phyloP scores from a whole-genome alignment of 176 grass and related monocot genomes.

The Metroxylon sagu region DNA sequence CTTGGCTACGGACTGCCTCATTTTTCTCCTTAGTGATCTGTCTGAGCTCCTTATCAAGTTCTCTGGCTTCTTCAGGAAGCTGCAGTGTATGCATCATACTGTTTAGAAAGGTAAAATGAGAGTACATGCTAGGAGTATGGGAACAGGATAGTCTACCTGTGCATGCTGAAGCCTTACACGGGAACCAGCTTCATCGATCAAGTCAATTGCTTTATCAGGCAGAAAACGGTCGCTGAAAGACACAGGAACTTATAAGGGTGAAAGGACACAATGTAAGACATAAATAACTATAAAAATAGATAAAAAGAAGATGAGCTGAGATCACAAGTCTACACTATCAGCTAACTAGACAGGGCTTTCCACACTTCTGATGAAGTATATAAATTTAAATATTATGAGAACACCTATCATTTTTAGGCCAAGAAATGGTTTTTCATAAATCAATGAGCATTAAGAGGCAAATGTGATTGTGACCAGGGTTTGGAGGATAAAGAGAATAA shows the following conservation, averaged over 20 bases:
- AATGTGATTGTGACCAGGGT: too few species aligned
- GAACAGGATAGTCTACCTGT: constrained; percentile 27
- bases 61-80: constrained; percentile 79
- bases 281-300: constrained; percentile 15
- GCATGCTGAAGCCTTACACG: constrained; percentile 79
- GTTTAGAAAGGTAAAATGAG: too few species aligned
- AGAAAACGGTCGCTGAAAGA: constrained; percentile 74
- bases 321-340: neutral
- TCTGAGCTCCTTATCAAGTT: constrained; percentile 76
- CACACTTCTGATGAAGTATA: too few species aligned
- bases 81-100: neutral
- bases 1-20: constrained; percentile 72
- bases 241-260: neutral
- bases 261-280: neutral
- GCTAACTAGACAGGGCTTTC: too few species aligned
- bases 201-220: constrained; percentile 88
- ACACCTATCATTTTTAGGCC: too few species aligned
- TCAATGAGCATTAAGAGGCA: too few species aligned
- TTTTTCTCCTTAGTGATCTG: constrained; percentile 85
- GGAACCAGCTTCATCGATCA: constrained; percentile 91
- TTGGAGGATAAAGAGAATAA: too few species aligned
- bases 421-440: too few species aligned
- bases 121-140: too few species aligned
- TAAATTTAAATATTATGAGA: too few species aligned
- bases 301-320: neutral